Conservation (phyloP, 371 early-diverging fungal species). For the Cladochytrium tenue region DNA sequence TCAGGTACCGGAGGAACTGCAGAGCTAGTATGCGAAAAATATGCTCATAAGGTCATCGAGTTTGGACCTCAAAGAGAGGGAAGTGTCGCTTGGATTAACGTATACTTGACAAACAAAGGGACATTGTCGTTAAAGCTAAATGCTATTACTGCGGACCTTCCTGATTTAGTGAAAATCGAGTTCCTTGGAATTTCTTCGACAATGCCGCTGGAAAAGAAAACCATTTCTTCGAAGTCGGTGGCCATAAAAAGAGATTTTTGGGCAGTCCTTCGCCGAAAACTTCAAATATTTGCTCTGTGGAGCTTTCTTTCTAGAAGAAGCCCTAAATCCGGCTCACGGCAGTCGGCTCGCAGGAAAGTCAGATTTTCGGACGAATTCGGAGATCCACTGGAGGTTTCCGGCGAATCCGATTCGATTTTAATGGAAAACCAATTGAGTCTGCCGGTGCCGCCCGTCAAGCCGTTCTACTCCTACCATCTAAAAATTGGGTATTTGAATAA, state of each 20-base stretch:
- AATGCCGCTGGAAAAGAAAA: constrained; percentile 32
- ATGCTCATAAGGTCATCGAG: constrained; percentile 48
- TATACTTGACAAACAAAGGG: constrained; percentile 58
- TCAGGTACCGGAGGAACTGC: constrained; percentile 49
- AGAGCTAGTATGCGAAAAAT: constrained; percentile 55
- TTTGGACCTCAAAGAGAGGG: constrained; percentile 52
- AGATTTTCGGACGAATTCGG: constrained; percentile 16
- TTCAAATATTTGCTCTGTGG: constrained; percentile 36
- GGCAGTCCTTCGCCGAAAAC: constrained; percentile 48
- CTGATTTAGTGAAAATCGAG: constrained; percentile 47
- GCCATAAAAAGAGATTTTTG: constrained; percentile 45
- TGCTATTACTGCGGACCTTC: constrained; percentile 38
- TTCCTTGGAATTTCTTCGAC: constrained; percentile 46
- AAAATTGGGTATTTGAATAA: constrained; percentile 41
- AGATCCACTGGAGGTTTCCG: constrained; percentile 11
- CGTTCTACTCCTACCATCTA: constrained; percentile 53
- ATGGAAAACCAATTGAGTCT: constrained; percentile 13
- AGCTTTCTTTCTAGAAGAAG: constrained; percentile 17
- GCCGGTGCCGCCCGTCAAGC: constrained; percentile 39
- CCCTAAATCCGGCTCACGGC: too few relatives aligned
- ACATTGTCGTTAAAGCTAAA: constrained; percentile 52
- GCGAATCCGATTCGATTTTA: neutral
- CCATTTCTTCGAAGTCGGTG: constrained; percentile 7
- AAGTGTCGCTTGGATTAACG: constrained; percentile 46
- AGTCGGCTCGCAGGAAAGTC: too few relatives aligned